phyloP scores from a whole-genome alignment of 306 rosid genomes.

The Dicorynia guianensis region DNA sequence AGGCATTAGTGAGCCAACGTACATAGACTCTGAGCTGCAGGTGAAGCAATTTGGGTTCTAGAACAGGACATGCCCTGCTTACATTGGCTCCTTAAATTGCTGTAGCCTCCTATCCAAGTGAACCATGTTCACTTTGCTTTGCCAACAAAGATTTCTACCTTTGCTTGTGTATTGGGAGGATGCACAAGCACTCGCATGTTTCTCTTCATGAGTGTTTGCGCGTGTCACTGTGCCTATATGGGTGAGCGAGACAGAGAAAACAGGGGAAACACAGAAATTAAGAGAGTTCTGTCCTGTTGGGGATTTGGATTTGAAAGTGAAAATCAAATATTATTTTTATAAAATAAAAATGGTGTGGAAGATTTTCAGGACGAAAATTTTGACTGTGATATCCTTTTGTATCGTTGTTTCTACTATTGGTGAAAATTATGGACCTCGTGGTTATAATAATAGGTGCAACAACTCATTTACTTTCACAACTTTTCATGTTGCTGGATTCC shows the following conservation, averaged over 20 bases:
- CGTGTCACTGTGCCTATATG: not conserved
- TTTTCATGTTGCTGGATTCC: not conserved
- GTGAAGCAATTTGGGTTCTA: slow-evolving; percentile 54
- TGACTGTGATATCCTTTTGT: not conserved
- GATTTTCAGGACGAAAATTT: not conserved
- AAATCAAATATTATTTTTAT: not conserved
- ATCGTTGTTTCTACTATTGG: not conserved
- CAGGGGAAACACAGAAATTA: not conserved
- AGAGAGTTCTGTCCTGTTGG: not conserved
- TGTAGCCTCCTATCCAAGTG: slow-evolving; percentile 56
- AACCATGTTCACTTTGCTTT: slow-evolving; percentile 42
- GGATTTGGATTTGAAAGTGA: not conserved
- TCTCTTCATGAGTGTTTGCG: not conserved
- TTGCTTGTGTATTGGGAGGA: slow-evolving; percentile 43
- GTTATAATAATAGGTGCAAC: not conserved
- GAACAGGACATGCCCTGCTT: slow-evolving; percentile 52
- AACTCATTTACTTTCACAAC: not conserved
- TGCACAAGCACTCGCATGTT: slow-evolving; percentile 51
- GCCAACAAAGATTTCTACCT: slow-evolving; percentile 27
- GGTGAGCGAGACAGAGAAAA: slow-evolving; percentile 12
- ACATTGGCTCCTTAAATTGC: slow-evolving; percentile 43
- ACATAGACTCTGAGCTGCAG: slow-evolving; percentile 54
- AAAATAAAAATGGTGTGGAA: not conserved
- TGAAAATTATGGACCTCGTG: not conserved
- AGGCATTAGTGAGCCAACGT: slow-evolving; percentile 36